Evolutionary conservation across 148 eudicot species (phyloP), one percentile per base, ranked within the genome.

Genomic region (Rhododendron henanense): DNA sequence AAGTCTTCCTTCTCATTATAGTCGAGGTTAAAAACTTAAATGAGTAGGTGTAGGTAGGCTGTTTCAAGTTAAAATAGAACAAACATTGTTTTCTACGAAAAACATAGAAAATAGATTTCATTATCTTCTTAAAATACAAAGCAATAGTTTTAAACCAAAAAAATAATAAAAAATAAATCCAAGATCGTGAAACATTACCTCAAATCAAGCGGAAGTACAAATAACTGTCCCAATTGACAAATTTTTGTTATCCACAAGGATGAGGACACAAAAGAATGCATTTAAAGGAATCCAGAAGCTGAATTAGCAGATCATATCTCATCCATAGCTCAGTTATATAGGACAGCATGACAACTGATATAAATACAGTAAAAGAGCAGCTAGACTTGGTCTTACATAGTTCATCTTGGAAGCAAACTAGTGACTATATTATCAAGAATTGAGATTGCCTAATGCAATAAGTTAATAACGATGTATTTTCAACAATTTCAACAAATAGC

Each of bases 31-130:
- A 25, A n/a, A 65, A 65, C 73, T 3, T 3, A 65, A 71, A 31
- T 13, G 76, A 31, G 39, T 28, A 71, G 39, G 39, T 31, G 76
- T 31, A 31, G 39, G 76, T 33, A 71, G 76, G 39, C 41, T 33
- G 82, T 79, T 11, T 79, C 82, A n/a, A 25, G 82, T n/a, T 53
- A 79, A 78, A 79, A 48, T 48, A 48, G 5, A 48, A 79, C 48
- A 47, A 79, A 79, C 3, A 48, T 48, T 25, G n/a, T 1, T 45
- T 21, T 23, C 47, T 10, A 45, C 15, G n/a, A 1, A 37, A 74
- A 75, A 39, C 23, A 75, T 37, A 37, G 35, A 67, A 74, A 39
- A 8, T 35, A 37, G 21, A 7, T 18, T 4, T 75, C 48, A 13
- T 75, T 6, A 19, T 14, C 39, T 39, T 75, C 47, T 75, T 75